phyloP scores from a whole-genome alignment of 305 asterid genomes.

The Lippia alba region DNA sequence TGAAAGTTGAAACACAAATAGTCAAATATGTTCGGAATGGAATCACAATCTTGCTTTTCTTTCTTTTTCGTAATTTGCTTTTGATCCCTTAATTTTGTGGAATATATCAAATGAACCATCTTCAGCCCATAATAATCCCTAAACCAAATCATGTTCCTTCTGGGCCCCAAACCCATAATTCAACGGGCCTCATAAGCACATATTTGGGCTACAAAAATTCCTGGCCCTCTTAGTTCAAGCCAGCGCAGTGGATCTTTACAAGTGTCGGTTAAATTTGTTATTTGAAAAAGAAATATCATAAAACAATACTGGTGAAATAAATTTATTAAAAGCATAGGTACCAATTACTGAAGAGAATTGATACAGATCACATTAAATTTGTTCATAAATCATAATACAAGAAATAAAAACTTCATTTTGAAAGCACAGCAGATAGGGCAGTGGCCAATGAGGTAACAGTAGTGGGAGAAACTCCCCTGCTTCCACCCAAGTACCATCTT shows the following conservation, averaged over 20 bases:
- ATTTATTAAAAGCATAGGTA: background rate
- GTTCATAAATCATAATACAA: too few relatives aligned
- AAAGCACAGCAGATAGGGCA: slow-evolving; percentile 49
- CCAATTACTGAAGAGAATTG: background rate
- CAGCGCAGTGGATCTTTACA: too few relatives aligned
- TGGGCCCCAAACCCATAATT: too few relatives aligned
- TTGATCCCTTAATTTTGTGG: too few relatives aligned
- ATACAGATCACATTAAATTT: background rate
- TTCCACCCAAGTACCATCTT: slow-evolving; percentile 95
- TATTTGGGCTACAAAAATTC: too few relatives aligned
- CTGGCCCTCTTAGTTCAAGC: too few relatives aligned
- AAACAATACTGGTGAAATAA: background rate
- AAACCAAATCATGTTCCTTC: too few relatives aligned
- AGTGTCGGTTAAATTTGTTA: too few relatives aligned
- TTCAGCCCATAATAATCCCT: too few relatives aligned
- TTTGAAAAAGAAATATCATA: too few relatives aligned
- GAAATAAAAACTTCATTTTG: slow-evolving; percentile 31
- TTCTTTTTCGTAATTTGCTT: background rate
- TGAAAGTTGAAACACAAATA: slow-evolving; percentile 19
- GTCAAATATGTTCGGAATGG: slow-evolving; percentile 22
- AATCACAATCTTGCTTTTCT: background rate
- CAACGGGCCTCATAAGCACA: too few relatives aligned
- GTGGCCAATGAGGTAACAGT: slow-evolving; percentile 70
- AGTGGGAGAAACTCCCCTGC: slow-evolving; percentile 68
- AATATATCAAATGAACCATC: too few relatives aligned